A percentile compares a stretch with the other conserved stretches of the same genome.
phyloP scores from a whole-genome alignment of 768 basidiomycete species.

The Termitomyces sp. region DNA sequence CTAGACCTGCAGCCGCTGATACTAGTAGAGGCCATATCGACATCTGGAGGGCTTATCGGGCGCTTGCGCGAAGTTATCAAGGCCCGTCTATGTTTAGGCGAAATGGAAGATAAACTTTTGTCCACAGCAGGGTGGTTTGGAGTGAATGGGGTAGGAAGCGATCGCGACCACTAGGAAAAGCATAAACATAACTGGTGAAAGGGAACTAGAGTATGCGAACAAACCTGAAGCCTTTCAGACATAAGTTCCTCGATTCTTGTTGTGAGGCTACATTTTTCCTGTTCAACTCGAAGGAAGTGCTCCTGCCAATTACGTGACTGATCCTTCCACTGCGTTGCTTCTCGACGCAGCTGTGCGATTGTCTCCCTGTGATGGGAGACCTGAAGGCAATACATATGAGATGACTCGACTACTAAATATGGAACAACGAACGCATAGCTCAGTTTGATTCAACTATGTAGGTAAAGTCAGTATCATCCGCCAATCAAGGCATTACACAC shows the following conservation, averaged over 20 bases:
- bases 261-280: constrained; percentile 55
- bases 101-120: constrained; percentile 21
- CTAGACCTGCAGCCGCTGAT: constrained; percentile 11
- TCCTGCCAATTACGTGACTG: constrained; percentile 78
- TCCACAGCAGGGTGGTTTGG: constrained; percentile 25
- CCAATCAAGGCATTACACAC: constrained; percentile 18
- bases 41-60: constrained; percentile 20
- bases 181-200: constrained; percentile 1
- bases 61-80: constrained; percentile 23
- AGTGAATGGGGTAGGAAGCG: constrained; percentile 23
- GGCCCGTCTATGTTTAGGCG: constrained; percentile 22
- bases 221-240: constrained; percentile 40
- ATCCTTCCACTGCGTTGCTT: constrained; percentile 68
- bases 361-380: constrained; percentile 55
- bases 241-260: constrained; percentile 55
- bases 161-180: constrained; percentile 10
- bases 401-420: background rate
- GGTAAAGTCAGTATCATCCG: constrained; percentile 10
- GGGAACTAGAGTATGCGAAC: constrained; percentile 13
- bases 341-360: constrained; percentile 55
- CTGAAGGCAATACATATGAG: constrained; percentile 24
- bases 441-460: constrained; percentile 46
- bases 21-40: constrained; percentile 17
- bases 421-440: constrained; percentile 40
- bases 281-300: constrained; percentile 69